Conservation (phyloP, 345 rosid species). For the Melastoma malabathricum region DNA sequence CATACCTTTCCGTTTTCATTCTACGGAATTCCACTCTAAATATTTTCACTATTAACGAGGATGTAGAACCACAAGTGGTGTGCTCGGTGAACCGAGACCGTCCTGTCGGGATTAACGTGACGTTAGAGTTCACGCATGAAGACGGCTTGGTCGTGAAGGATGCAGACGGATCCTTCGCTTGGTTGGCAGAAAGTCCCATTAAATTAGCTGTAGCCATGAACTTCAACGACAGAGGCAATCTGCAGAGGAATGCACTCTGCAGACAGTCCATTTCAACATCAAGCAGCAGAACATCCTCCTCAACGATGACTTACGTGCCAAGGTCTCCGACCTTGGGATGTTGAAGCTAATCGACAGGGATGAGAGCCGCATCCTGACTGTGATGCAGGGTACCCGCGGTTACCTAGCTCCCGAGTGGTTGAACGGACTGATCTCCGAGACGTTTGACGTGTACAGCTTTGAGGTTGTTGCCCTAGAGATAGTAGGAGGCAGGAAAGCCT, state of each 20-base stretch:
- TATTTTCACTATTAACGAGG: no score
- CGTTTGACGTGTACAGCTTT: conserved; percentile 8
- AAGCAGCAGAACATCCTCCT: conserved; percentile 10
- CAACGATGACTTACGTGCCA: conserved; percentile 7
- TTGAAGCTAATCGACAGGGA: conserved; percentile 10
- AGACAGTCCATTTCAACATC: conserved; percentile 10
- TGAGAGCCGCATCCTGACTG: conserved; percentile 6
- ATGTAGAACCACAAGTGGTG: no score
- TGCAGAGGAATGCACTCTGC: conserved; percentile 16
- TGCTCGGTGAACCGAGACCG: no score
- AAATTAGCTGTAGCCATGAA: no score
- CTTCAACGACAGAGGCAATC: no score
- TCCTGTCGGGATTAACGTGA: no score
- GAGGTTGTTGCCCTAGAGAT: conserved; percentile 4
- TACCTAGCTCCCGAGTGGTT: conserved; percentile 7
- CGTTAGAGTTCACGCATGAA: no score
- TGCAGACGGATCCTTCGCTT: no score
- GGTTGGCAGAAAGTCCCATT: no score
- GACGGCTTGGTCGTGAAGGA: no score
- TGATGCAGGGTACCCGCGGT: conserved; percentile 9
- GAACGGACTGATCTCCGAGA: conserved; percentile 5
- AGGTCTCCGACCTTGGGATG: conserved; percentile 11
- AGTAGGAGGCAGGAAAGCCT: conserved; percentile 4
- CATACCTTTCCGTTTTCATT: no score
- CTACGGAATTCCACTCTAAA: no score